A percentile compares a stretch with the other conserved stretches of the same genome.
phyloP scores from a whole-genome alignment of 2,329 filamentous ascomycete genomes.

The Davidsoniella eucalypti region DNA sequence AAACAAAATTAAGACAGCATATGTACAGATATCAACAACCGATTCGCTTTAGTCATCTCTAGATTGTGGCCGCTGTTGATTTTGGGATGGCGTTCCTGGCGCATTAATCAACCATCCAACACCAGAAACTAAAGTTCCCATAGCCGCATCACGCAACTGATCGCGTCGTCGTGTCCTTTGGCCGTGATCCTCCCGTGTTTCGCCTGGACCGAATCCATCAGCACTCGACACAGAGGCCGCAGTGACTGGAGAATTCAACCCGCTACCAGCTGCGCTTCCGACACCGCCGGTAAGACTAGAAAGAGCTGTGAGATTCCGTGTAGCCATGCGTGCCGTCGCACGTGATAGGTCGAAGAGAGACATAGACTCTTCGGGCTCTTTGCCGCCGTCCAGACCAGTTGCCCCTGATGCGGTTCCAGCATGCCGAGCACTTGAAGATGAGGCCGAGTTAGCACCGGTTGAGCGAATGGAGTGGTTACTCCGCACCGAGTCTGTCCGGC shows the following conservation, averaged over 20 bases:
- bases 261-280: neutral
- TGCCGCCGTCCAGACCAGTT: neutral
- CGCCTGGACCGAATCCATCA: constrained; percentile 6
- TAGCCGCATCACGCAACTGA: constrained; percentile 48
- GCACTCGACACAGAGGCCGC: constrained; percentile 20
- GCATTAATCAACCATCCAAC: constrained; percentile 45
- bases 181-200: constrained; percentile 15
- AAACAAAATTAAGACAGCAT: no score
- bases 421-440: neutral
- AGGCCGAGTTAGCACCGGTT: neutral
- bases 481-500: constrained; percentile 4
- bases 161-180: constrained; percentile 45
- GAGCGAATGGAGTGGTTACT: constrained; percentile 1
- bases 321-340: constrained; percentile 42
- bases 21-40: no score
- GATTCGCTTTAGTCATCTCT: no score
- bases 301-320: constrained; percentile 39
- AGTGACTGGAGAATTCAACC: no score
- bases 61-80: neutral
- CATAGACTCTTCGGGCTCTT: constrained; percentile 42
- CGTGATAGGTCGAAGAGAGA: constrained; percentile 48
- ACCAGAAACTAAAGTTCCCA: constrained; percentile 49
- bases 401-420: neutral
- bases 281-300: constrained; percentile 26
- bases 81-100: constrained; percentile 6